These are phyloP conservation scores for Kazachstania sp. DNA, from an alignment of 1,139 yeast genomes.

Conservation along the genomic window DNA sequence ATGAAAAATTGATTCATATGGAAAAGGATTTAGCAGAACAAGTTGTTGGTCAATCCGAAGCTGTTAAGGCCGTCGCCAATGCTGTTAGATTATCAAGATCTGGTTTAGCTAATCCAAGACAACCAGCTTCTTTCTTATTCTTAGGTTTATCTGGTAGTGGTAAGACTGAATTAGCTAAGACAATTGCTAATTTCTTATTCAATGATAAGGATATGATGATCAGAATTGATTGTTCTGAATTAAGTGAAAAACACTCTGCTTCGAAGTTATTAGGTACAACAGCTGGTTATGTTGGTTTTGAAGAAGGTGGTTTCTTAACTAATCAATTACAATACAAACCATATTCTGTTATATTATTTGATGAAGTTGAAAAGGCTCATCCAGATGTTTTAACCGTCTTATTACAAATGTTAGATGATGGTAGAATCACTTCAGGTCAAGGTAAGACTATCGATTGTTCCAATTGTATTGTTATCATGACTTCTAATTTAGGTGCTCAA, in stretches of 20 bases:
- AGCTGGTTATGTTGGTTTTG: conserved; percentile 97
- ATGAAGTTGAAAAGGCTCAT: conserved; percentile 98
- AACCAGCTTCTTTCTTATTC: conserved; percentile 92
- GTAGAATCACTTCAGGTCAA: conserved; percentile 87
- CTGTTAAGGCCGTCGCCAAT: conserved; percentile 92
- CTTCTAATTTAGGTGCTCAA: conserved; percentile 95
- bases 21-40: conserved; percentile 72
- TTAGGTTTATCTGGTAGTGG: conserved; percentile 97
- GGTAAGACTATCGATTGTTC: conserved; percentile 92
- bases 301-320: conserved; percentile 93
- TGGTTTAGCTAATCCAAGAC: conserved; percentile 92
- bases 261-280: conserved; percentile 95
- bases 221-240: conserved; percentile 94
- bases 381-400: conserved; percentile 92
- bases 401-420: conserved; percentile 90
- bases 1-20: conserved; percentile 87
- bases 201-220: conserved; percentile 95
- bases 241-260: conserved; percentile 91
- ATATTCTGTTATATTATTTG: conserved; percentile 87
- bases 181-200: conserved; percentile 88
- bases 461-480: conserved; percentile 88
- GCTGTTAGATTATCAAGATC: conserved; percentile 90
- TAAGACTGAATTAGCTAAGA: conserved; percentile 95
- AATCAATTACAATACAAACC: conserved; percentile 88
- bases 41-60: conserved; percentile 95